These are phyloP conservation scores for Phycomyces blakesleeanus DNA, from an alignment of 192 early-diverging fungal species.

Conservation along the genomic window DNA sequence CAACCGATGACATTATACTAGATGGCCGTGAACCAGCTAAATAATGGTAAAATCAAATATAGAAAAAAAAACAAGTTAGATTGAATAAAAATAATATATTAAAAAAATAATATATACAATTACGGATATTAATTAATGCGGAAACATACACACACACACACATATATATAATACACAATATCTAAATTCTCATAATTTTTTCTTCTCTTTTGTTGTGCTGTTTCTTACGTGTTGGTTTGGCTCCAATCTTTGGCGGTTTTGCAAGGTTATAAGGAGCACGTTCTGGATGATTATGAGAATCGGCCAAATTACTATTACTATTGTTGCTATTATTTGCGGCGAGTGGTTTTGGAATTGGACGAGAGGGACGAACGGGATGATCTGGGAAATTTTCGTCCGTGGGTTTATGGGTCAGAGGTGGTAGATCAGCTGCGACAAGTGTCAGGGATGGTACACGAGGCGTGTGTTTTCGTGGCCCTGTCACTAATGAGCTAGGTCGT, in stretches of 20 bases:
- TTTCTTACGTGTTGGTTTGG: conserved; percentile 1
- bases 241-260: conserved; percentile 11
- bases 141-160: too few species aligned
- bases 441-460: conserved; percentile 18
- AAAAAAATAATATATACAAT: too few species aligned
- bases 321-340: too few species aligned
- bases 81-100: conserved; percentile 1
- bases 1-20: neutral
- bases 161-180: too few species aligned
- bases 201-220: neutral
- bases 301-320: too few species aligned
- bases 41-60: too few species aligned
- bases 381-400: neutral
- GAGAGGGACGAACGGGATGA: conserved; percentile 22
- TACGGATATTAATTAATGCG: too few species aligned
- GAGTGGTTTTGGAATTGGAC: conserved; percentile 22
- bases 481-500: conserved; percentile 4
- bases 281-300: neutral
- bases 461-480: conserved; percentile 2
- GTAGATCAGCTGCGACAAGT: conserved; percentile 32
- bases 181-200: too few species aligned
- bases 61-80: too few species aligned
- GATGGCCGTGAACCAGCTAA: neutral
- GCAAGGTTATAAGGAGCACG: neutral
- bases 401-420: conserved; percentile 20